Percentiles rank a stretch among this genome's conserved stretches.
phyloP scores from a whole-genome alignment of 495 filamentous ascomycete genomes.

The Chlorociboria aeruginascens region DNA sequence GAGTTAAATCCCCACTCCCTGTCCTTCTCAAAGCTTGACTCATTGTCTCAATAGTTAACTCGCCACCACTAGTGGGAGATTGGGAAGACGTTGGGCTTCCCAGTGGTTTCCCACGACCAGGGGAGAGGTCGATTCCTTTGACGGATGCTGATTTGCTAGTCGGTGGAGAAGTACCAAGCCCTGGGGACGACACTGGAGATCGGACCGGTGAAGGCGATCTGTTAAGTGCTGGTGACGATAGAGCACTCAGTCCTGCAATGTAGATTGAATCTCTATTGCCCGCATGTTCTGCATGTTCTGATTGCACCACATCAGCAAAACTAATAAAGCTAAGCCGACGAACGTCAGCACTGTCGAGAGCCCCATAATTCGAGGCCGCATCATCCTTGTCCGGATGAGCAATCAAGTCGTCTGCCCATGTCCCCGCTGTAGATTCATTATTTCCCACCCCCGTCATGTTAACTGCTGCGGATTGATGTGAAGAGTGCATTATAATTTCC shows the following conservation, averaged over 20 bases:
- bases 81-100: slow-evolving; percentile 32
- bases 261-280: slow-evolving; percentile 50
- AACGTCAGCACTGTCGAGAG: slow-evolving; percentile 63
- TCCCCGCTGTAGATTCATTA: slow-evolving; percentile 13
- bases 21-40: slow-evolving; percentile 72
- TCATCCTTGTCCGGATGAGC: slow-evolving; percentile 40
- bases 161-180: slow-evolving; percentile 49
- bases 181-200: slow-evolving; percentile 56
- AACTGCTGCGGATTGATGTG: slow-evolving; percentile 65
- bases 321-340: slow-evolving; percentile 83
- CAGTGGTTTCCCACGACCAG: slow-evolving; percentile 33
- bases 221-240: slow-evolving; percentile 36
- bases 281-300: slow-evolving; percentile 56
- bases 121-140: slow-evolving; percentile 52
- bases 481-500: slow-evolving; percentile 74
- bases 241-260: slow-evolving; percentile 40
- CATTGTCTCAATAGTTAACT: slow-evolving; percentile 84
- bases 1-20: slow-evolving; percentile 64
- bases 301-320: slow-evolving; percentile 88
- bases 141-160: slow-evolving; percentile 54
- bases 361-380: slow-evolving; percentile 55
- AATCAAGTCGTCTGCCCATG: slow-evolving; percentile 44
- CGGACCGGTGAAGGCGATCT: slow-evolving; percentile 64
- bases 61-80: slow-evolving; percentile 35
- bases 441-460: slow-evolving; percentile 40